Base-by-base conservation (phyloP, 2,329 filamentous ascomycete species). In the Pestalotiopsis sp. region DNA sequence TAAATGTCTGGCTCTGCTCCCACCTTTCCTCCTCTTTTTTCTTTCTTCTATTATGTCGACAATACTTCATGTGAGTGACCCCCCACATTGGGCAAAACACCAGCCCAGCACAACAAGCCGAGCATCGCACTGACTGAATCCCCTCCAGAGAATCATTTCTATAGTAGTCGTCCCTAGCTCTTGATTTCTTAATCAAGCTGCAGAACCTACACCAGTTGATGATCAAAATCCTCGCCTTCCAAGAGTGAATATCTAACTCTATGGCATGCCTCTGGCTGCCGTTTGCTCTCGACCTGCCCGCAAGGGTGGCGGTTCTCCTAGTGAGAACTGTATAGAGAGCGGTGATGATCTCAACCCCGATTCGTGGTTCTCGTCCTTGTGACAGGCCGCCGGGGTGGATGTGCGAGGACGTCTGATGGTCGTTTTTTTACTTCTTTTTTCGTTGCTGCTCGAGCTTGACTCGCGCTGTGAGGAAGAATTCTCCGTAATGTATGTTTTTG, bases 191-290 rank as follows among this genome's bases (percentile, higher is more conserved):
- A 94, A 88, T 92, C 86, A 87, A 97, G 94, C 92, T 89, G 94
- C 92, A 95, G 91, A 94, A 88, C 89, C 89, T 89, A 95, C 90
- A 92, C 93, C 94, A 93, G 92, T 92, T 93, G 93, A 97, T 96
- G 93, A 97, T 81, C 83, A 77, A 92, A 88, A 91, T 93, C 93
- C 92, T 93, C 93, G 89, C 86, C 86, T 84, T 91, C 91, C 90
- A 89, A 93, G 92, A 94, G 92, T 96, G 92, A 94, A 91, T 82
- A 86, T 85, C 82, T 82, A 83, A n/a, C 17, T 59, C 20, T 66
- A 38, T 40, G 86, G 60, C 69, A 82, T 52, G 82, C 82, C 66
- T 67, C 74, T 73, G 72, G 72, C 73, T 74, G n/a, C 64, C 64
- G 64, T 79, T 86, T 83, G 79, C 85, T 86, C 83, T 88, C 86